Evolutionary conservation across 106 monocot species (phyloP), one percentile per base, ranked within the genome.

Genomic region (Platanthera guangdongensis): DNA sequence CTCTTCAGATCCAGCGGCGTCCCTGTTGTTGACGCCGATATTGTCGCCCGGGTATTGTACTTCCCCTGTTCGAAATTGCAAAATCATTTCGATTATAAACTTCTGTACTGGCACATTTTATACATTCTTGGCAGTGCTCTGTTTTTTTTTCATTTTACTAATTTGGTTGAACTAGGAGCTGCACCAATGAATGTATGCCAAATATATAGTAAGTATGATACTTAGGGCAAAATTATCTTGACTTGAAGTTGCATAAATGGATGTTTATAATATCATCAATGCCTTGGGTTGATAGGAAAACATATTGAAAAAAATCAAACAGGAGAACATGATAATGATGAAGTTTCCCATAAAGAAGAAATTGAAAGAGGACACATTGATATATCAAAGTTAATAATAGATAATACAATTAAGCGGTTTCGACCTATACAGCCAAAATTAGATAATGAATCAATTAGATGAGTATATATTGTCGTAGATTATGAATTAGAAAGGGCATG

Each of bases 11-110:
- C 93, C 57, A 70, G 48, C 52, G 91, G 91, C 74, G 16, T 97
- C 47, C 96, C 96, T 18, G 81, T 97, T 71, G 93, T 97, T 22
- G 96, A 97, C 60, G 93, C 93, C 50, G 96, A 97, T 69, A 10
- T 88, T 73, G 79, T 93, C 7, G 96, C 96, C 28, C 85, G 95
- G 18, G 95, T 95, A 86, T 70, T 53, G 70, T 11, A 12, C 0
- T n/a, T 70, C 4, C 14, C 47, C 7, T 70, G 16, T 70, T 70
- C 47, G n/a, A 47, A 48, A 47, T 32, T 7, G 70, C 70, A 6
- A 12, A 32, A 10, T 32, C 11, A 8, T 19, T 60, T 60, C 7
- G 18, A 60, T 60, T 60, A n/a, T 60, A 21, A 18, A 59, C 57
- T 57, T 14, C 5, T 57, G 5, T 57, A 14, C 21, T 59, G n/a